Evolutionary conservation across 805 yeast genomes (phyloP).

Genomic region (Candida manassasensis): DNA sequence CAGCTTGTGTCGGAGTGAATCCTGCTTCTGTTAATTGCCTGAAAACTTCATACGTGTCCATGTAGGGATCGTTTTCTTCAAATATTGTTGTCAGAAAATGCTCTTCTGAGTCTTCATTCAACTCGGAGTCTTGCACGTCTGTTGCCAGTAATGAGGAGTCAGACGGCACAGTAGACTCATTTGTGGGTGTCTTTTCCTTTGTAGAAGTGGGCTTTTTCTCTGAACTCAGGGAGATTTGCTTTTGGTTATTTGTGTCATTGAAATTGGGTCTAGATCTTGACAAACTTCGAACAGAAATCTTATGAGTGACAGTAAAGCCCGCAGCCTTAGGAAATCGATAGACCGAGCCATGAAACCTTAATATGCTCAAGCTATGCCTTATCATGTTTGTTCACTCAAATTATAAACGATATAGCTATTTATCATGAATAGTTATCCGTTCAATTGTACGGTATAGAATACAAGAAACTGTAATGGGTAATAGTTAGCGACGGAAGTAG

Average conservation of each 20-base stretch:
- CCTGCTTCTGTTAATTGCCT: constrained; percentile 51
- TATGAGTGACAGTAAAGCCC: too few species aligned
- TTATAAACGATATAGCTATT: too few species aligned
- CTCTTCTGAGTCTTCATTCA: too few species aligned
- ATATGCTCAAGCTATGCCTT: constrained; percentile 3
- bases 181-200: constrained; percentile 1
- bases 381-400: constrained; percentile 3
- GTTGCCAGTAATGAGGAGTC: constrained; percentile 3
- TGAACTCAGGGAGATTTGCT: too few species aligned
- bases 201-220: not conserved
- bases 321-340: not conserved
- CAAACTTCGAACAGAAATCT: too few species aligned
- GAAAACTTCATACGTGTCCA: constrained; percentile 49
- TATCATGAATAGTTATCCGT: too few species aligned
- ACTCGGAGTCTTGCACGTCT: too few species aligned
- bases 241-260: too few species aligned
- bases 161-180: not conserved
- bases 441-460: too few species aligned
- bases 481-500: not conserved
- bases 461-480: not conserved
- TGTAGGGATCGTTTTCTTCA: constrained; percentile 40
- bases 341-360: constrained; percentile 1
- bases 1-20: constrained; percentile 58
- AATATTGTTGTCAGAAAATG: constrained; percentile 55
- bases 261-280: too few species aligned